A percentile compares a stretch with the other conserved stretches of the same genome.
These are phyloP conservation scores for Nematocida homosporus DNA, from an alignment of 371 early-diverging fungal genomes.

Conservation along the genomic window DNA sequence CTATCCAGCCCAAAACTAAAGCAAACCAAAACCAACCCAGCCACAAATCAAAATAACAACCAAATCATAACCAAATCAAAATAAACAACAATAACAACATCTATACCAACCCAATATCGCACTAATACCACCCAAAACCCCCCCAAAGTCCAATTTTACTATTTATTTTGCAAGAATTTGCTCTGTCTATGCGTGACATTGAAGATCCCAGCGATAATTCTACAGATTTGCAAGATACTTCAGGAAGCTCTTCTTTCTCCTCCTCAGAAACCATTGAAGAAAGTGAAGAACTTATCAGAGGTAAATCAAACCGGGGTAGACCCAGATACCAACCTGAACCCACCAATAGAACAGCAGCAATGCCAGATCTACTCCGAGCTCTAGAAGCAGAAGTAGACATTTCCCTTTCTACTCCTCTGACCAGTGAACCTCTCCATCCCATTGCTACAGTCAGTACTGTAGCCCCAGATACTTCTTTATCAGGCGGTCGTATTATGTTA, in stretches of 20 bases:
- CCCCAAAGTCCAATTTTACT: not conserved
- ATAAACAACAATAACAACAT: no score
- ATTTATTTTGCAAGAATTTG: constrained; percentile 49
- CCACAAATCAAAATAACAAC: no score
- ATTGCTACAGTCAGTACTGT: constrained; percentile 3
- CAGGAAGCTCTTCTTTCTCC: constrained; percentile 26
- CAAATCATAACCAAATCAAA: no score
- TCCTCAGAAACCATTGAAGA: constrained; percentile 31
- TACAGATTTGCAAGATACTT: constrained; percentile 53
- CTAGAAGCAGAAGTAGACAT: constrained; percentile 51
- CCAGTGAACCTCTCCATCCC: not conserved
- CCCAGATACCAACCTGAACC: constrained; percentile 17
- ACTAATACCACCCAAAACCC: no score
- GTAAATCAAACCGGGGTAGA: constrained; percentile 32
- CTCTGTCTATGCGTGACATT: constrained; percentile 38
- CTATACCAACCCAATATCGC: no score
- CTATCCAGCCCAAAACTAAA: no score
- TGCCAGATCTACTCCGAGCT: constrained; percentile 32
- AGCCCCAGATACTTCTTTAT: constrained; percentile 21
- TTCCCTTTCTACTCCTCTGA: constrained; percentile 39
- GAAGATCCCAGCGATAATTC: constrained; percentile 35
- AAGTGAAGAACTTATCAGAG: constrained; percentile 36
- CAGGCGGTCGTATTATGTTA: constrained; percentile 55
- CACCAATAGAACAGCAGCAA: constrained; percentile 3
- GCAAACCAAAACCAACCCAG: no score